phyloP scores from a whole-genome alignment of 768 basidiomycete genomes.

The Tulasnella calospora region DNA sequence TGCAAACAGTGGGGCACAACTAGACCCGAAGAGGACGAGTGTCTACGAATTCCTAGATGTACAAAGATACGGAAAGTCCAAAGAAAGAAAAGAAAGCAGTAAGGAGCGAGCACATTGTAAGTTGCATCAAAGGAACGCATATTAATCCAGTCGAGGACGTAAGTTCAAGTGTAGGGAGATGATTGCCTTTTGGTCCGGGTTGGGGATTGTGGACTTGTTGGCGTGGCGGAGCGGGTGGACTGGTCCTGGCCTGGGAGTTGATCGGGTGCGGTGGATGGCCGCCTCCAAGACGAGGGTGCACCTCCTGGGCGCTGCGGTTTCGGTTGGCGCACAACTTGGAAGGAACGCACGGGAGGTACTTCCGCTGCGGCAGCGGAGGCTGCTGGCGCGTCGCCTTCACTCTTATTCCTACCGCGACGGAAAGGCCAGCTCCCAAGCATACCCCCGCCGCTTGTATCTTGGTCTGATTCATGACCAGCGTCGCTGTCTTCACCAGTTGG shows the following conservation, averaged over 20 bases:
- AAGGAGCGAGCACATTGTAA: neutral
- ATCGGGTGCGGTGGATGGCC: conserved; percentile 15
- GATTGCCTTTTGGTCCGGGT: neutral
- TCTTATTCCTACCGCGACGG: conserved; percentile 24
- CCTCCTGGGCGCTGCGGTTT: neutral
- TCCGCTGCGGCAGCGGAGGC: neutral
- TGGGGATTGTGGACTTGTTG: neutral
- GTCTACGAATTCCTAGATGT: neutral
- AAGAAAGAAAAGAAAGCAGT: neutral
- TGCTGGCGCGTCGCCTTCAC: conserved; percentile 19
- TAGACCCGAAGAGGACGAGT: neutral
- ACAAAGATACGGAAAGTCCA: neutral
- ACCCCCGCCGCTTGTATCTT: neutral
- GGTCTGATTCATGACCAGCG: conserved; percentile 4
- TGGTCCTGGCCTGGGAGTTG: neutral
- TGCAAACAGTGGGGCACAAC: neutral
- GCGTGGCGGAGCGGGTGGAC: neutral
- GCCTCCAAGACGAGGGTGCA: conserved; percentile 17
- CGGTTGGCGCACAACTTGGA: conserved; percentile 22
- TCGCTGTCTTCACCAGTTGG: conserved; percentile 15
- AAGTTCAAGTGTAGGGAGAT: conserved; percentile 8
- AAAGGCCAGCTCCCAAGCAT: conserved; percentile 20
- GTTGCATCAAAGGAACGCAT: neutral
- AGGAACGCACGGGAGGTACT: conserved; percentile 13
- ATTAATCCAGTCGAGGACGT: neutral